Evolutionary conservation across 768 basidiomycete species (phyloP).

Genomic region (Myochromella boudieri): DNA sequence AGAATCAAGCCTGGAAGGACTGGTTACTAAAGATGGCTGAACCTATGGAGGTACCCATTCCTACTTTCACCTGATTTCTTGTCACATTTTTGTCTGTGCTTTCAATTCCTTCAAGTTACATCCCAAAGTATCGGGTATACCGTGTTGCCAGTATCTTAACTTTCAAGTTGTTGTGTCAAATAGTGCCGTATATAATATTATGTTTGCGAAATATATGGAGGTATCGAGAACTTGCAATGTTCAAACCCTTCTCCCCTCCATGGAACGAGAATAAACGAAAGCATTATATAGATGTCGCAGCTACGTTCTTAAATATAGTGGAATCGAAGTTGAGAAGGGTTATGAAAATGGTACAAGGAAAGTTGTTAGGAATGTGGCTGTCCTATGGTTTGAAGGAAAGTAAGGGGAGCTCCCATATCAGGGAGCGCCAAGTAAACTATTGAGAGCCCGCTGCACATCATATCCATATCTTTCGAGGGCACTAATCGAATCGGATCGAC

Average conservation of each 20-base stretch:
- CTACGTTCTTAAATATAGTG: background rate
- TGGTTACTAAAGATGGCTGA: conserved; percentile 35
- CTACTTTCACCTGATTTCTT: conserved; percentile 3
- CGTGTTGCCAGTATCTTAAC: background rate
- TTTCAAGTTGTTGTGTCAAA: background rate
- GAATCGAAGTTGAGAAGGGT: too few species aligned
- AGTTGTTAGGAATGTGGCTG: too few species aligned
- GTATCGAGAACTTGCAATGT: too few species aligned
- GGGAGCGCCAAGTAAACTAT: conserved; percentile 53
- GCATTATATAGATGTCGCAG: background rate
- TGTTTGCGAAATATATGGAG: too few species aligned
- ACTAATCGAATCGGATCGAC: conserved; percentile 72
- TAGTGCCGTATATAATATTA: background rate
- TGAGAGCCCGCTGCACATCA: conserved; percentile 75
- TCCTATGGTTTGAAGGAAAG: too few species aligned
- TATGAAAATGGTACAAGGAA: too few species aligned
- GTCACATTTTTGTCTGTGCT: too few species aligned
- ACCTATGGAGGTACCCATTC: conserved; percentile 29
- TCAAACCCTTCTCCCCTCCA: too few species aligned
- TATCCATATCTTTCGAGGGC: conserved; percentile 87
- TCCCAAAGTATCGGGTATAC: too few species aligned
- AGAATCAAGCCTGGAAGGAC: conserved; percentile 39
- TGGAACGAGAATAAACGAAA: background rate
- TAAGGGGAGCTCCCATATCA: background rate
- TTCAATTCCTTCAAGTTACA: too few species aligned